Conservation (phyloP, 345 rosid species). For the Rhizophora mangle region DNA sequence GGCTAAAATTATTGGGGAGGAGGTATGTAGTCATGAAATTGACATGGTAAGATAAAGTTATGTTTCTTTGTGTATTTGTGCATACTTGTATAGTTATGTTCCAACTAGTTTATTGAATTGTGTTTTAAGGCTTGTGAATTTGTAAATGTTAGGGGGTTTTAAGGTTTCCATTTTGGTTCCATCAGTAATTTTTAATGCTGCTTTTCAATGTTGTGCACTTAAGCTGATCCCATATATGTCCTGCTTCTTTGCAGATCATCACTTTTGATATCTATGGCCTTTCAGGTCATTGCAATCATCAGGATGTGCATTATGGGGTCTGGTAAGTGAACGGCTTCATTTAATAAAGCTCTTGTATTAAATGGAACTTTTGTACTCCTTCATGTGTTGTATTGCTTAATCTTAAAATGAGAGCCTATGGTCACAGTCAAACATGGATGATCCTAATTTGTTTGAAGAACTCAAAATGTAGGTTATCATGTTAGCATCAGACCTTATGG, state of each 20-base stretch:
- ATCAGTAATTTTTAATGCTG: neutral
- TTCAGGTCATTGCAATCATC: constrained; percentile 85
- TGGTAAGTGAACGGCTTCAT: constrained; percentile 35
- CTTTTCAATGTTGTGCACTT: neutral
- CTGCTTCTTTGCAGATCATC: constrained; percentile 48
- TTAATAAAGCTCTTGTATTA: neutral
- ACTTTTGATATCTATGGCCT: constrained; percentile 75
- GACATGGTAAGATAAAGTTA: constrained; percentile 48
- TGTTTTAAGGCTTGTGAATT: neutral
- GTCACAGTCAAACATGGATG: neutral
- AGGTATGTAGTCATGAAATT: constrained; percentile 45
- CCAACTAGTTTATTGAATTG: neutral
- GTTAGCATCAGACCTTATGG: no score
- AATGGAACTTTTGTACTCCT: neutral
- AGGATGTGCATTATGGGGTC: constrained; percentile 65
- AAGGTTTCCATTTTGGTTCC: neutral
- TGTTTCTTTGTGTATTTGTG: neutral
- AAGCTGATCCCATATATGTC: neutral
- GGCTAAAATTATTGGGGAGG: constrained; percentile 53
- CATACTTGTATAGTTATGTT: neutral
- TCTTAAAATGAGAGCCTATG: neutral
- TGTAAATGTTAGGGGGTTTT: neutral
- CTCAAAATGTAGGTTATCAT: neutral
- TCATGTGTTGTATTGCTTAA: neutral
- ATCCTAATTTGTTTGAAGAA: no score